A percentile compares a stretch with the other conserved stretches of the same genome.
Evolutionary conservation across 148 eudicot species (phyloP).

Genomic region (Amaranthus cruentus): DNA sequence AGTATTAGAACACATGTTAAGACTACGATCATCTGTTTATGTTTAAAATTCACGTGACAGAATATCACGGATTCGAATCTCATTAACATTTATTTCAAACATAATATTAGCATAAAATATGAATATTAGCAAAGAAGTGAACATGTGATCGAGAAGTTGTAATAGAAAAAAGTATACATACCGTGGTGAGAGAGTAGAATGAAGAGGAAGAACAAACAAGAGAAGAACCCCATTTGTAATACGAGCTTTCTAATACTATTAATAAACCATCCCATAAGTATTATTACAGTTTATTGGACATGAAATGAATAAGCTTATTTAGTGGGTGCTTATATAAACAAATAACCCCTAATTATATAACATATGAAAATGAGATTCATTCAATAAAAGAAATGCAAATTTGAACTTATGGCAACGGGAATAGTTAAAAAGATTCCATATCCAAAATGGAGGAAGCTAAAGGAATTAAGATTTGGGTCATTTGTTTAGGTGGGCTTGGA

Average conservation of each 20-base stretch:
- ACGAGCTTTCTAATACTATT: slow-evolving; percentile 1
- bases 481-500: slow-evolving; percentile 23
- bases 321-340: neutral
- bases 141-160: neutral
- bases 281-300: neutral
- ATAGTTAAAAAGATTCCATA: slow-evolving; percentile 23
- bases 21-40: too few relatives aligned
- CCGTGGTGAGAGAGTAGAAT: slow-evolving; percentile 18
- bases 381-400: slow-evolving; percentile 17
- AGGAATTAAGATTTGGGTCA: slow-evolving; percentile 10
- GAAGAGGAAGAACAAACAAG: slow-evolving; percentile 13
- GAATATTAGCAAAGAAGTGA: neutral
- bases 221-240: slow-evolving; percentile 15
- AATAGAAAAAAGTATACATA: neutral
- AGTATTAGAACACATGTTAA: too few relatives aligned
- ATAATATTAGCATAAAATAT: neutral
- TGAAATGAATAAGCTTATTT: neutral
- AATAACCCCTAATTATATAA: too few relatives aligned
- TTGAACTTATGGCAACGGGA: slow-evolving; percentile 9
- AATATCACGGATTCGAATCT: too few relatives aligned
- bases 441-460: slow-evolving; percentile 4
- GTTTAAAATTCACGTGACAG: too few relatives aligned
- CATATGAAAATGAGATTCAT: slow-evolving; percentile 5
- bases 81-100: too few relatives aligned
- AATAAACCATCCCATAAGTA: slow-evolving; percentile 17